Evolutionary conservation across 257 asterid species (phyloP).

Genomic region (Petunia secreta): DNA sequence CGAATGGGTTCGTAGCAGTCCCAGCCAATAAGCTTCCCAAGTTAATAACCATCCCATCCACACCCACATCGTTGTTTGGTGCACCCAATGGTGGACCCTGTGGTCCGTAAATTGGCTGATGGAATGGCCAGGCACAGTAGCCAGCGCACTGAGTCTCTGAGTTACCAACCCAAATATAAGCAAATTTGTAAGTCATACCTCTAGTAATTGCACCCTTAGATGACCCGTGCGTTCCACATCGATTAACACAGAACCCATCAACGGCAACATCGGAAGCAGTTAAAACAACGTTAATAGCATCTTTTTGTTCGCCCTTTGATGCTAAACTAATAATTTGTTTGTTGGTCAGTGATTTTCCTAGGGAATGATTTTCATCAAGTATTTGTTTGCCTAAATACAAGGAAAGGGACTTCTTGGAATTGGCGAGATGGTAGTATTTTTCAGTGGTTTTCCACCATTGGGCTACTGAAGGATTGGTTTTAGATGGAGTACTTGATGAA

Average conservation of each 20-base stretch:
- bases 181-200: constrained; percentile 50
- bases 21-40: constrained; percentile 58
- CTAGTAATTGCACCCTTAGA: constrained; percentile 19
- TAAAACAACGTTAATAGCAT: constrained; percentile 54
- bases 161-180: constrained; percentile 70
- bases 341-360: constrained; percentile 51
- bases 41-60: constrained; percentile 53
- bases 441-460: constrained; percentile 53
- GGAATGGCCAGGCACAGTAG: constrained; percentile 69
- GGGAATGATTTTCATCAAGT: constrained; percentile 40
- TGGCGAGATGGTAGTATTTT: constrained; percentile 41
- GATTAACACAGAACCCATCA: constrained; percentile 57
- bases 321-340: constrained; percentile 47
- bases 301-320: constrained; percentile 44
- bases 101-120: constrained; percentile 67
- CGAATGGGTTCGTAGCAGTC: constrained; percentile 60
- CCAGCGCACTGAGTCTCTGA: constrained; percentile 63
- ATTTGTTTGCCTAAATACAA: constrained; percentile 44
- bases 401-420: constrained; percentile 37
- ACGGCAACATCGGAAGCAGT: constrained; percentile 60
- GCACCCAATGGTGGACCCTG: constrained; percentile 51
- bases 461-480: constrained; percentile 43
- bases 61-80: constrained; percentile 63
- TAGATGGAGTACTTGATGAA: constrained; percentile 22
- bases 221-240: constrained; percentile 67